Evolutionary conservation across 371 early-diverging fungal genomes (phyloP).

Genomic region (Mortierella sp.): DNA sequence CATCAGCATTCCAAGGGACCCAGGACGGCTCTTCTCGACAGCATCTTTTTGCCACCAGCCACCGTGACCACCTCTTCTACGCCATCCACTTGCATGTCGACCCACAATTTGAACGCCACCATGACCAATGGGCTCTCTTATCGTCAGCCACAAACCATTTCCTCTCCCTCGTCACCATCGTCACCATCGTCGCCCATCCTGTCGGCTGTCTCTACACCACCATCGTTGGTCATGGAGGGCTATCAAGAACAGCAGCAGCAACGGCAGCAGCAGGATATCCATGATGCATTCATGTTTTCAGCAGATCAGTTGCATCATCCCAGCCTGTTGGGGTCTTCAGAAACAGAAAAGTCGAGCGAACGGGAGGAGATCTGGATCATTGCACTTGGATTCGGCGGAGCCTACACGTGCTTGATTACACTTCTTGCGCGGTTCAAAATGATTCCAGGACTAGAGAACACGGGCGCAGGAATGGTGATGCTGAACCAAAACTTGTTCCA

Average conservation of each 20-base stretch:
- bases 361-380: slow-evolving; percentile 54
- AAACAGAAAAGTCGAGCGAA: slow-evolving; percentile 39
- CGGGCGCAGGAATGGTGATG: slow-evolving; percentile 54
- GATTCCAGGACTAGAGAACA: slow-evolving; percentile 48
- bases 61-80: slow-evolving; percentile 18
- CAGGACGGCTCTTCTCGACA: slow-evolving; percentile 29
- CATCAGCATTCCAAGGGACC: background rate
- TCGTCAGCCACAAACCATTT: slow-evolving; percentile 17
- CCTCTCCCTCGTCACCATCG: slow-evolving; percentile 44
- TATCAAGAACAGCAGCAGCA: slow-evolving; percentile 18
- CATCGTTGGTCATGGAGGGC: background rate
- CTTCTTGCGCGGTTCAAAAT: slow-evolving; percentile 43
- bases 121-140: slow-evolving; percentile 5
- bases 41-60: slow-evolving; percentile 27
- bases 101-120: slow-evolving; percentile 23
- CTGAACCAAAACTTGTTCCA: slow-evolving; percentile 48
- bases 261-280: slow-evolving; percentile 32
- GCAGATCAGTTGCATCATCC: slow-evolving; percentile 46
- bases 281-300: slow-evolving; percentile 43
- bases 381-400: slow-evolving; percentile 50
- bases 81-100: slow-evolving; percentile 32
- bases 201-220: slow-evolving; percentile 29
- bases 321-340: slow-evolving; percentile 37
- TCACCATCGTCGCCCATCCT: slow-evolving; percentile 44
- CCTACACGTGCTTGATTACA: slow-evolving; percentile 29